Percentiles rank a stretch among this genome's conserved stretches.
Evolutionary conservation across 2,329 filamentous ascomycete genomes (phyloP).

Genomic region (Juglanconis juglandina): DNA sequence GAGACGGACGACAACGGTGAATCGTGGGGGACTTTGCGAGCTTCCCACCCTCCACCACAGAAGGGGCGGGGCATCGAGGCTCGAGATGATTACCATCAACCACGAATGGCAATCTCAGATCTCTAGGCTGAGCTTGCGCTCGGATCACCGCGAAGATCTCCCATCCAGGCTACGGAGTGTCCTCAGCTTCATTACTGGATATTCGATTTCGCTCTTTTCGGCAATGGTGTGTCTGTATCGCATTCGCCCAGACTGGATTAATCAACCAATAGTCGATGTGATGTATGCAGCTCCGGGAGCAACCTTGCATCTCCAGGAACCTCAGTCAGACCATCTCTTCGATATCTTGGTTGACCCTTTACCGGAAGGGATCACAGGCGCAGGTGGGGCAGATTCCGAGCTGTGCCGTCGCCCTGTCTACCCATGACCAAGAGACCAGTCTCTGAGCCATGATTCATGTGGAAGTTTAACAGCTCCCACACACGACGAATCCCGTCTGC

Average conservation of each 20-base stretch:
- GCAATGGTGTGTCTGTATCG: conserved; percentile 8
- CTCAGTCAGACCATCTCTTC: conserved; percentile 4
- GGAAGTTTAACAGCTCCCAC: not conserved
- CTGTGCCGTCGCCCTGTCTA: conserved; percentile 11
- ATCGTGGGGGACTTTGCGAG: not conserved
- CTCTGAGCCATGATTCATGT: conserved; percentile 11
- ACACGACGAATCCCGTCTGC: conserved; percentile 3
- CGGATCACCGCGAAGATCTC: not conserved
- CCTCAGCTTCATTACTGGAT: conserved; percentile 7
- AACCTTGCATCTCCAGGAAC: conserved; percentile 7
- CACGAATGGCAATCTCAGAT: conserved; percentile 1
- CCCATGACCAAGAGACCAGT: conserved; percentile 4
- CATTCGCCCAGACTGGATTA: conserved; percentile 2
- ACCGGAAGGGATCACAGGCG: conserved; percentile 3
- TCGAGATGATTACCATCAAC: not conserved
- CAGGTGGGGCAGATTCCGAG: conserved; percentile 14
- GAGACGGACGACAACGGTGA: not conserved
- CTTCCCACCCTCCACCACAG: not conserved
- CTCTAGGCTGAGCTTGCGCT: not conserved
- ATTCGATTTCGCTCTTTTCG: conserved; percentile 7
- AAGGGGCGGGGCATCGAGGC: not conserved
- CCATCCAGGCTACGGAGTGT: not conserved
- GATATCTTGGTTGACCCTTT: conserved; percentile 2
- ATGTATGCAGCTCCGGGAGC: conserved; percentile 7
- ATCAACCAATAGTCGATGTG: conserved; percentile 11